Evolutionary conservation across 345 rosid genomes (phyloP).

Genomic region (Bruguiera parviflora): DNA sequence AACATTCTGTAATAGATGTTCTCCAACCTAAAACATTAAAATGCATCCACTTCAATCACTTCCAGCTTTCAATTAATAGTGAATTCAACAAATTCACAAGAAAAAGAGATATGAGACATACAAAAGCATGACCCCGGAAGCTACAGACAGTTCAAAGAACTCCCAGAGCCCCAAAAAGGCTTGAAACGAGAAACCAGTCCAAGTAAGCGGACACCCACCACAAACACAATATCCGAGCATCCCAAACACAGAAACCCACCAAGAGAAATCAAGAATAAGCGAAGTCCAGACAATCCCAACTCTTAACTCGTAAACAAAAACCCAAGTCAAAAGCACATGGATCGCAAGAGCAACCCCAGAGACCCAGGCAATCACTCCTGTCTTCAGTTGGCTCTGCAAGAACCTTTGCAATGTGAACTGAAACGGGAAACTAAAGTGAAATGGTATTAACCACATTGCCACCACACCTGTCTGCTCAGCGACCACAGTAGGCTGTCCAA

Average conservation of each 20-base stretch:
- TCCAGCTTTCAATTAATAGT: not conserved
- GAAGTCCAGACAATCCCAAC: constrained; percentile 50
- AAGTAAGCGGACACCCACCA: constrained; percentile 52
- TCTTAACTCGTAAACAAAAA: constrained; percentile 42
- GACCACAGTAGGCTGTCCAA: constrained; percentile 46
- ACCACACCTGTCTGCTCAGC: constrained; percentile 50
- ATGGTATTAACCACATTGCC: constrained; percentile 53
- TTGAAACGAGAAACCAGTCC: constrained; percentile 56
- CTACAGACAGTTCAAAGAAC: constrained; percentile 49
- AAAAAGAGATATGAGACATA: constrained; percentile 16
- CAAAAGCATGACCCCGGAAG: constrained; percentile 59
- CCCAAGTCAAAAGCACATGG: constrained; percentile 46
- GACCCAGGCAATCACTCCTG: constrained; percentile 44
- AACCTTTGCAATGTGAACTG: constrained; percentile 55
- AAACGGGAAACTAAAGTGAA: constrained; percentile 55
- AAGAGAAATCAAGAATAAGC: constrained; percentile 49
- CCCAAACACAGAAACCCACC: constrained; percentile 55
- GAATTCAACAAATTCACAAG: constrained; percentile 4
- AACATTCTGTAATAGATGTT: constrained; percentile 48
- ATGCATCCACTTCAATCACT: not conserved
- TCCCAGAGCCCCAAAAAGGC: constrained; percentile 52
- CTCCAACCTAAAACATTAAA: constrained; percentile 44
- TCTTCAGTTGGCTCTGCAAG: constrained; percentile 54
- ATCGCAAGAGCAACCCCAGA: constrained; percentile 36
- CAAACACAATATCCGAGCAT: constrained; percentile 35